A percentile compares a stretch with the other conserved stretches of the same genome.
These are phyloP conservation scores for Yamadazyma akitaensis DNA, from an alignment of 805 yeast genomes.

Conservation along the genomic window DNA sequence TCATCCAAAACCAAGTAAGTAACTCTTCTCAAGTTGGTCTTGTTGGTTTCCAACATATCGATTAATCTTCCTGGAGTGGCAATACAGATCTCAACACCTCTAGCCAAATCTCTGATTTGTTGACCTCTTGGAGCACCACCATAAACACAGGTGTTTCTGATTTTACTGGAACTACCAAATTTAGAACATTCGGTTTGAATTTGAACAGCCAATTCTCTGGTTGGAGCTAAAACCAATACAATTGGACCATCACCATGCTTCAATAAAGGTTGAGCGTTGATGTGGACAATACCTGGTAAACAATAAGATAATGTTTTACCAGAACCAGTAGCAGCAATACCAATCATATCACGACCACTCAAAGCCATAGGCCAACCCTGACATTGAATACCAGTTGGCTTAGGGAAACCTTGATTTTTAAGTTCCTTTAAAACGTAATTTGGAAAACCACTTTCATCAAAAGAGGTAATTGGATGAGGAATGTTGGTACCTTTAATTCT, in stretches of 20 bases:
- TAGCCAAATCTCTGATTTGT: conserved; percentile 91
- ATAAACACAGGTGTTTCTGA: conserved; percentile 94
- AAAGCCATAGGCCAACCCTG: conserved; percentile 99
- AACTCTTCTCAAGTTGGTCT: conserved; percentile 92
- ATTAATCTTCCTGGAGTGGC: conserved; percentile 99
- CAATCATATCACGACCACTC: conserved; percentile 98
- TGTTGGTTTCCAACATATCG: conserved; percentile 93
- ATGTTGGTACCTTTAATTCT: conserved; percentile 76
- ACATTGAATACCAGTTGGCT: conserved; percentile 95
- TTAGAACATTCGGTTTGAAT: conserved; percentile 94
- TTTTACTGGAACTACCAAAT: conserved; percentile 87
- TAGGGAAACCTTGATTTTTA: conserved; percentile 85
- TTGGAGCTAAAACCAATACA: conserved; percentile 93
- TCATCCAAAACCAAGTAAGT: conserved; percentile 96
- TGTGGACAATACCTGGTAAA: conserved; percentile 95
- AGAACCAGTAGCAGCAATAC: conserved; percentile 98
- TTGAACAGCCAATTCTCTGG: conserved; percentile 98
- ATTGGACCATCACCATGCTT: conserved; percentile 96
- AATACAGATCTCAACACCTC: conserved; percentile 94
- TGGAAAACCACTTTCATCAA: conserved; percentile 98
- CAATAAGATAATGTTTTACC: conserved; percentile 98
- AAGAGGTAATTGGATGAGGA: conserved; percentile 89
- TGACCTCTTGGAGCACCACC: conserved; percentile 99
- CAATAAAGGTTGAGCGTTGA: conserved; percentile 94
- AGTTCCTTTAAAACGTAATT: conserved; percentile 87